Conservation (phyloP, 805 yeast species). For the Yamadazyma tumulicola region DNA sequence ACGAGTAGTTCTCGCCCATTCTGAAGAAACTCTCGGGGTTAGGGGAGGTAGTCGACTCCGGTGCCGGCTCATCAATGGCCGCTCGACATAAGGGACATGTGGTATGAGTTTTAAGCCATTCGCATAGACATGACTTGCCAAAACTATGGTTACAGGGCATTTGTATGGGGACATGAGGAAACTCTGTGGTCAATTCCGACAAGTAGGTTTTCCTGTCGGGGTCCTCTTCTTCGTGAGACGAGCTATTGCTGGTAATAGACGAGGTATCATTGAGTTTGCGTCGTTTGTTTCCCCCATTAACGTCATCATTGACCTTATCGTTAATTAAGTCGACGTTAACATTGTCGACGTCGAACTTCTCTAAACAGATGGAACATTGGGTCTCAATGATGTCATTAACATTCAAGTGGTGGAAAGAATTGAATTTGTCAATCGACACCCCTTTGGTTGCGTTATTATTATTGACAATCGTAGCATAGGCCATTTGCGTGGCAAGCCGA, state of each 20-base stretch:
- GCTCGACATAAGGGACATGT: conserved; percentile 87
- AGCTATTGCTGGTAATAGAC: neutral
- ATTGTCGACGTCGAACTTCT: conserved; percentile 21
- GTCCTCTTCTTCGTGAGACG: neutral
- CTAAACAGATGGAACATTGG: conserved; percentile 66
- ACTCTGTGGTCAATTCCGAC: conserved; percentile 15
- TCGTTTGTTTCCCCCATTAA: conserved; percentile 17
- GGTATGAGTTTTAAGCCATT: conserved; percentile 73
- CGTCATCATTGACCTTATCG: conserved; percentile 5
- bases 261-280: conserved; percentile 18
- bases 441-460: conserved; percentile 50
- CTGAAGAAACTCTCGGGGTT: neutral
- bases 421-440: conserved; percentile 50
- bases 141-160: conserved; percentile 87
- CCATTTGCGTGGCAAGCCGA: conserved; percentile 66
- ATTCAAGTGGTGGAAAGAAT: conserved; percentile 37
- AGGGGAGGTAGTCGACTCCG: neutral
- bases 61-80: conserved; percentile 25
- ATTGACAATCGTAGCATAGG: conserved; percentile 58
- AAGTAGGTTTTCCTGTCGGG: conserved; percentile 8
- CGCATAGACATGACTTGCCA: conserved; percentile 79
- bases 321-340: conserved; percentile 25
- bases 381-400: conserved; percentile 18
- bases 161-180: conserved; percentile 58
- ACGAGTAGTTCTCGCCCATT: conserved; percentile 1